phyloP scores from a whole-genome alignment of 225 moss, liverwort and hornwort species.

The Pseudisothecium myosuroides region DNA sequence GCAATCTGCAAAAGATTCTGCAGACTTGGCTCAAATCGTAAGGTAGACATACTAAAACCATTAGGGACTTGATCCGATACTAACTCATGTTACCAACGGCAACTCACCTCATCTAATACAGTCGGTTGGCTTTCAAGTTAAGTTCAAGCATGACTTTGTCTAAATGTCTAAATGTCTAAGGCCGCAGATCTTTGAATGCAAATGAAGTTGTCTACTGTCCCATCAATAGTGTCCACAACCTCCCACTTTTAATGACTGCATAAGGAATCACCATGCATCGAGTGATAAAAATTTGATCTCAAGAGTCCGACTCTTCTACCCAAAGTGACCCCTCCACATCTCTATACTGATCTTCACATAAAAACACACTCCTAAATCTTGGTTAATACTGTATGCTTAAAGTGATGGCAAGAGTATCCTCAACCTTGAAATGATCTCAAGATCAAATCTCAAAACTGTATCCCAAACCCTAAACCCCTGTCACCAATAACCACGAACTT shows the following conservation, averaged over 20 bases:
- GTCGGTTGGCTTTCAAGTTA: background rate
- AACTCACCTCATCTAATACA: background rate
- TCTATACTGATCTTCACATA: background rate
- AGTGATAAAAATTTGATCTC: background rate
- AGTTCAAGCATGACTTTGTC: background rate
- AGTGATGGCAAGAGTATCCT: background rate
- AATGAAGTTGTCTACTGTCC: background rate
- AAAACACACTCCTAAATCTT: background rate
- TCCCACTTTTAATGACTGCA: background rate
- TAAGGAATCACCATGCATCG: background rate
- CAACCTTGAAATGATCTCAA: background rate
- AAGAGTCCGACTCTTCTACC: background rate
- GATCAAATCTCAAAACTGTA: background rate
- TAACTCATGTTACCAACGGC: background rate
- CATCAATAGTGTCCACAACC: background rate
- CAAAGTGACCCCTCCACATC: background rate
- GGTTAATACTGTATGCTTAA: background rate
- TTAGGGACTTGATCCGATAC: background rate
- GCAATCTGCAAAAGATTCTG: background rate
- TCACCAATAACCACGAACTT: background rate
- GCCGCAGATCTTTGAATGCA: background rate
- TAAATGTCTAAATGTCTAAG: background rate
- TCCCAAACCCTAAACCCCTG: background rate
- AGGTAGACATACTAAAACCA: background rate
- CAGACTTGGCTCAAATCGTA: background rate